Evolutionary conservation across 2,329 filamentous ascomycete species (phyloP), one percentile per base, ranked within the genome.

Genomic region (Phialophora verrucosa): DNA sequence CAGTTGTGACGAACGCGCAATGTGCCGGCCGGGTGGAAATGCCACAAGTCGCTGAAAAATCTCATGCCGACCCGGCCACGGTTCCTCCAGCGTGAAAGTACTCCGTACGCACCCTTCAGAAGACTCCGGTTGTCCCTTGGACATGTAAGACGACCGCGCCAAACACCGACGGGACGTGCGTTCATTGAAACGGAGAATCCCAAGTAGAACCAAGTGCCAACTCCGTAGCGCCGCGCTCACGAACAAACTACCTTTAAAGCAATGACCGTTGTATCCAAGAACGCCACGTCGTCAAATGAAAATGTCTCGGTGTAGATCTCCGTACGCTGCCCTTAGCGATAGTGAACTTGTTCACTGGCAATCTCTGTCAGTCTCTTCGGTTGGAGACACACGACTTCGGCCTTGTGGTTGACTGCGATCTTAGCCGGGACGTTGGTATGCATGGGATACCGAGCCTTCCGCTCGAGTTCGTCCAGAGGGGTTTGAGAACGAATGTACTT

Each of bases 401-500:
- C 56, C 49, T 69, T 67, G 25, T 62, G 57, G 54, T 64, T 68
- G 59, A 69, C 57, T 10, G 58, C 29, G 49, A 66, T 56, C 38
- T 62, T 58, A 7, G 69, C 57, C 1, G 67, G 69, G 35, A 68
- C 29, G 49, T 65, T 69, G 35, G 58, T 62, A 42, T 69, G 60
- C 38, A 70, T 66, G 11, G 91, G 91, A 79, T 83, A 95, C 51
- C 91, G 85, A 49, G 91, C 91, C 68, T 86, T 86, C 63, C 90
- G 85, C 81, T 95, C 91, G 6, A 95, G 83, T 64, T 93, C 90
- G 74, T 95, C 91, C 1, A 95, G 85, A 20, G 91, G 88, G 73
- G 93, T 90, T 75, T 91, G 90, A 38, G 89, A 92, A 64, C 93
- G 91, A 73, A 97, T 96, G 78, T 94, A 96, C 78, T 91, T 91